Percentiles rank a stretch among this genome's conserved stretches.
These are phyloP conservation scores for Telopea speciosissima DNA, from an alignment of 177 flowering plant genomes.

Conservation along the genomic window DNA sequence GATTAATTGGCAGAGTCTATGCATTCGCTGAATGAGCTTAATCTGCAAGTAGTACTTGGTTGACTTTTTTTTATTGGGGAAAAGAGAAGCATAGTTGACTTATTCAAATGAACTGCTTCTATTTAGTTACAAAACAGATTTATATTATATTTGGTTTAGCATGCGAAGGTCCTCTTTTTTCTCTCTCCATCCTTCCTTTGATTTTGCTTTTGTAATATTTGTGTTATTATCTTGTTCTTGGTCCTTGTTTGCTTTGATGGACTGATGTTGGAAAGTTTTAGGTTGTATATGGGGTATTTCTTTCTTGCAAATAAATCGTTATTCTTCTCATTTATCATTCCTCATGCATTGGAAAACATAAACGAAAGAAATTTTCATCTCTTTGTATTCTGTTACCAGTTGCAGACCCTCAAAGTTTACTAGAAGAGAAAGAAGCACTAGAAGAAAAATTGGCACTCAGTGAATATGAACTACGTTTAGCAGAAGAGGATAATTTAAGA, in stretches of 20 bases:
- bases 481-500: constrained; percentile 72
- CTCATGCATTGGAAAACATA: neutral
- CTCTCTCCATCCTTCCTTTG: neutral
- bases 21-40: no score
- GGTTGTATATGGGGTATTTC: neutral
- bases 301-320: neutral
- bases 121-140: no score
- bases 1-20: neutral
- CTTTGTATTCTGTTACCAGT: constrained; percentile 36
- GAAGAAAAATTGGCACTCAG: constrained; percentile 80
- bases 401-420: constrained; percentile 88
- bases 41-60: no score
- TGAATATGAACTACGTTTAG: constrained; percentile 91
- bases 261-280: neutral
- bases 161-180: neutral
- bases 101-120: neutral
- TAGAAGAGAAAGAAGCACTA: constrained; percentile 77
- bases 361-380: neutral
- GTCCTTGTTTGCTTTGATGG: neutral
- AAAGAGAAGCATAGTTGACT: neutral
- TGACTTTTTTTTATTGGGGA: no score
- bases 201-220: neutral
- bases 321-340: neutral
- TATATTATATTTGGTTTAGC: neutral
- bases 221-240: neutral